Percentiles rank a stretch among this genome's conserved stretches.
These are phyloP conservation scores for Vitis hybrid DNA, from an alignment of 177 flowering plant species.

Conservation along the genomic window DNA sequence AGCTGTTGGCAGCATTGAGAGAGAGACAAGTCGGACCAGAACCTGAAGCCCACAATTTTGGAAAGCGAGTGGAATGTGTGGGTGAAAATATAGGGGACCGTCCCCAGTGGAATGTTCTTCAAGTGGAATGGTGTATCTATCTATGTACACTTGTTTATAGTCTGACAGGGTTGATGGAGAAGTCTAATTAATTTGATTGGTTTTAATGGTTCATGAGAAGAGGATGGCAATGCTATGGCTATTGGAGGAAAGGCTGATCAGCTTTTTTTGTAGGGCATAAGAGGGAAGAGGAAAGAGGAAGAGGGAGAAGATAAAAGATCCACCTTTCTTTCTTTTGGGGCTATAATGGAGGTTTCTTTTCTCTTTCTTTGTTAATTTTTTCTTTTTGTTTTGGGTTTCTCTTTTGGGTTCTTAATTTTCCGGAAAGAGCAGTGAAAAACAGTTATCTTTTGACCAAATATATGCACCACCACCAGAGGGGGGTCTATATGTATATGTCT, in stretches of 20 bases:
- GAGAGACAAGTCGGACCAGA: not conserved
- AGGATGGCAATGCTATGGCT: not conserved
- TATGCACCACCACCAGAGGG: slow-evolving; percentile 9
- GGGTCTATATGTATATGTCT: slow-evolving; percentile 25
- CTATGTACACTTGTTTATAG: slow-evolving; percentile 25
- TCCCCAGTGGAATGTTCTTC: not conserved
- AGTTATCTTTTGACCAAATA: slow-evolving; percentile 8
- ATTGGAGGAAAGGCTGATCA: too few species aligned
- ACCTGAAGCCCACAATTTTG: slow-evolving; percentile 22
- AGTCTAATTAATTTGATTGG: slow-evolving; percentile 24
- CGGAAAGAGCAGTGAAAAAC: slow-evolving; percentile 6
- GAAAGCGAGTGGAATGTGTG: not conserved
- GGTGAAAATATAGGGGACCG: not conserved
- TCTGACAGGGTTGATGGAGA: slow-evolving; percentile 25
- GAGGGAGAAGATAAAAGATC: not conserved
- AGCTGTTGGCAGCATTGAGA: not conserved
- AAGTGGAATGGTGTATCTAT: slow-evolving; percentile 5
- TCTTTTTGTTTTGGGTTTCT: not conserved
- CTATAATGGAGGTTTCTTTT: slow-evolving; percentile 15
- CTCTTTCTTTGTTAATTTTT: slow-evolving; percentile 2
- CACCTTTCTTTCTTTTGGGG: slow-evolving; percentile 9
- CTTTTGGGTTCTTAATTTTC: slow-evolving; percentile 4
- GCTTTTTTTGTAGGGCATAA: not conserved
- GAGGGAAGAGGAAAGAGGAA: not conserved
- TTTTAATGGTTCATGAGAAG: slow-evolving; percentile 5